A percentile compares a stretch with the other conserved stretches of the same genome.
phyloP scores from a whole-genome alignment of 148 eudicot genomes.

The Nepenthes gracilis region DNA sequence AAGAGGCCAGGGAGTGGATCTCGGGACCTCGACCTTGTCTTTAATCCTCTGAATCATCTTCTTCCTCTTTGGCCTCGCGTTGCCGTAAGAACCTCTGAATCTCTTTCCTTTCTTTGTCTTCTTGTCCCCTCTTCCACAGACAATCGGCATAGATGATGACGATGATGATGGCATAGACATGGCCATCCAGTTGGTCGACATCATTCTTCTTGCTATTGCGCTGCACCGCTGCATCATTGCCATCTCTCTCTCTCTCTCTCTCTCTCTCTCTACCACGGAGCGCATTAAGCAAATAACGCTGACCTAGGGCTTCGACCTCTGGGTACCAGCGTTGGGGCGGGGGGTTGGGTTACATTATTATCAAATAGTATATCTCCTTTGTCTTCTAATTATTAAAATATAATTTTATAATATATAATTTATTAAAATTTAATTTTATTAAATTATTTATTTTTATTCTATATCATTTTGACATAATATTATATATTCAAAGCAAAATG shows the following conservation, averaged over 20 bases:
- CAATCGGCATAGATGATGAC: slow-evolving; percentile 19
- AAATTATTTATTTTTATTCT: too few species aligned
- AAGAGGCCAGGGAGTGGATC: slow-evolving; percentile 99
- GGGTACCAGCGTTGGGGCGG: too few species aligned
- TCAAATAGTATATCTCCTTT: too few species aligned
- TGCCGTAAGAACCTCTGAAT: slow-evolving; percentile 86
- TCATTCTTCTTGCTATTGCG: slow-evolving; percentile 27
- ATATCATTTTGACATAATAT: too few species aligned
- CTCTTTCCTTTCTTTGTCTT: slow-evolving; percentile 88
- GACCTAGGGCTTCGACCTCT: too few species aligned
- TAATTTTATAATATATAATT: too few species aligned
- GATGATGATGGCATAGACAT: slow-evolving; percentile 8
- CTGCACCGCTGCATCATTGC: slow-evolving; percentile 12
- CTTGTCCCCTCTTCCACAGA: slow-evolving; percentile 96
- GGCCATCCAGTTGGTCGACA: slow-evolving; percentile 15
- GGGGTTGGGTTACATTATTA: too few species aligned
- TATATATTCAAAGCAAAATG: too few species aligned
- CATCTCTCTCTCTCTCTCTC: slow-evolving; percentile 1
- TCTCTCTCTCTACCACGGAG: too few species aligned
- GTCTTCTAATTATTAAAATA: too few species aligned
- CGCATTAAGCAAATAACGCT: neutral
- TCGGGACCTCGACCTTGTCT: slow-evolving; percentile 84
- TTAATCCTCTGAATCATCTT: slow-evolving; percentile 66
- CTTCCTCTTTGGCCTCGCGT: slow-evolving; percentile 71
- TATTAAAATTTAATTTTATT: too few species aligned